Evolutionary conservation across 495 filamentous ascomycete genomes (phyloP).

Genomic region (Lasiosphaeria miniovina): DNA sequence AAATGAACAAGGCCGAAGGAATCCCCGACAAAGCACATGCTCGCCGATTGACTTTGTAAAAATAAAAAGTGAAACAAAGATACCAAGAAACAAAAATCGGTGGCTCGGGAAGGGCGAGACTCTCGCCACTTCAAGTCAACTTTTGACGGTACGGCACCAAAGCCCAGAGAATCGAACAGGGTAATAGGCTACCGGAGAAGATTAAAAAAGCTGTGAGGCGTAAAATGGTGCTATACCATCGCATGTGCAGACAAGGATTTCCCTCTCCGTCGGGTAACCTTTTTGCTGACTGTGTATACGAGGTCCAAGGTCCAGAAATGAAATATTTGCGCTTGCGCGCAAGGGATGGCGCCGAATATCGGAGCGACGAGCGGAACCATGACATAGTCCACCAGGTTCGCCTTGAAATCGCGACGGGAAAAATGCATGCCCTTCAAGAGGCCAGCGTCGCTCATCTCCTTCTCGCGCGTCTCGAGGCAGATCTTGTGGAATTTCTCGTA

Average conservation of each 20-base stretch:
- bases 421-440: conserved; percentile 57
- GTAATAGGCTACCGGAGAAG: conserved; percentile 12
- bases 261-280: conserved; percentile 48
- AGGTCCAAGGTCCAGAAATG: conserved; percentile 66
- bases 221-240: conserved; percentile 36
- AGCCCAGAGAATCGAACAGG: conserved; percentile 13
- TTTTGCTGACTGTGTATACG: conserved; percentile 66
- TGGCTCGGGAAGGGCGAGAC: conserved; percentile 2
- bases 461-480: conserved; percentile 54
- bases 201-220: conserved; percentile 2
- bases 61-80: conserved; percentile 15
- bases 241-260: conserved; percentile 40
- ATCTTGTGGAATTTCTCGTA: conserved; percentile 62
- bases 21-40: not conserved
- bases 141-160: not conserved
- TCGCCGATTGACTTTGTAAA: conserved; percentile 8
- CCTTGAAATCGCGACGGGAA: conserved; percentile 50
- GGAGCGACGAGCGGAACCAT: conserved; percentile 60
- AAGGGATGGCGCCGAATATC: conserved; percentile 60
- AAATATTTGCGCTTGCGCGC: conserved; percentile 58
- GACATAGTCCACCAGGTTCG: conserved; percentile 53
- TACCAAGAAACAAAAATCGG: conserved; percentile 7
- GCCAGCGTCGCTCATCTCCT: conserved; percentile 61
- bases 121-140: conserved; percentile 1
- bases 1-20: conserved; percentile 23